Conservation (phyloP, 176 grass and related monocot genomes). For the Phragmites australis region DNA sequence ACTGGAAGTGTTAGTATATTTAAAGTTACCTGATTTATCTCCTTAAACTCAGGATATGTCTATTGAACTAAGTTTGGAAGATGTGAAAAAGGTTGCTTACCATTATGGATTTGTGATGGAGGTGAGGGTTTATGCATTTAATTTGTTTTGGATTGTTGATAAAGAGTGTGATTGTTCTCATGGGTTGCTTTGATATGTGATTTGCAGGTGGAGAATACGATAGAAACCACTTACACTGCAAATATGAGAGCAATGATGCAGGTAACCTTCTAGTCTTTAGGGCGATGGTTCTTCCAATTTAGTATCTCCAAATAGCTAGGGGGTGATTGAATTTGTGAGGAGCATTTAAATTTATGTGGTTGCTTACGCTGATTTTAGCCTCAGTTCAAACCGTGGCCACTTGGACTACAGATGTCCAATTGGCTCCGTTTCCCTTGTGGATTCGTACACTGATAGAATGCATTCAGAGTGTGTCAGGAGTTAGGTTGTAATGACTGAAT, state of each 20-base stretch:
- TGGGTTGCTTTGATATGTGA: constrained; percentile 25
- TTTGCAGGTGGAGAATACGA: constrained; percentile 80
- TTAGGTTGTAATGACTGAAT: background rate
- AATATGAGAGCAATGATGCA: constrained; percentile 96
- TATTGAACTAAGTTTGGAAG: constrained; percentile 95
- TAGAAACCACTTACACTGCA: constrained; percentile 85
- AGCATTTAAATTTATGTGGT: background rate
- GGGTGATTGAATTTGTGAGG: background rate
- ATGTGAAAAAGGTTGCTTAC: constrained; percentile 86
- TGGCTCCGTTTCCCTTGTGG: background rate
- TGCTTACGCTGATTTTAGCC: background rate
- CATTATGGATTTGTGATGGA: constrained; percentile 92
- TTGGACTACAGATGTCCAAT: background rate
- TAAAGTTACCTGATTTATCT: constrained; percentile 37
- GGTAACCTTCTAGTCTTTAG: constrained; percentile 52
- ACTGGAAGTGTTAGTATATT: constrained; percentile 27
- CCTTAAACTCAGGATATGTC: constrained; percentile 87
- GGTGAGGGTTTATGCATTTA: constrained; percentile 49
- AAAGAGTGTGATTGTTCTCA: background rate
- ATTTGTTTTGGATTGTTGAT: background rate
- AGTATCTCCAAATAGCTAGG: constrained; percentile 23
- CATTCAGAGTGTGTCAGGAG: background rate
- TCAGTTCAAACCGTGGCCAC: background rate
- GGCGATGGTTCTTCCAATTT: background rate
- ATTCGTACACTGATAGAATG: background rate